Conservation (phyloP, 257 asterid species). For the Scutellaria baicalensis region DNA sequence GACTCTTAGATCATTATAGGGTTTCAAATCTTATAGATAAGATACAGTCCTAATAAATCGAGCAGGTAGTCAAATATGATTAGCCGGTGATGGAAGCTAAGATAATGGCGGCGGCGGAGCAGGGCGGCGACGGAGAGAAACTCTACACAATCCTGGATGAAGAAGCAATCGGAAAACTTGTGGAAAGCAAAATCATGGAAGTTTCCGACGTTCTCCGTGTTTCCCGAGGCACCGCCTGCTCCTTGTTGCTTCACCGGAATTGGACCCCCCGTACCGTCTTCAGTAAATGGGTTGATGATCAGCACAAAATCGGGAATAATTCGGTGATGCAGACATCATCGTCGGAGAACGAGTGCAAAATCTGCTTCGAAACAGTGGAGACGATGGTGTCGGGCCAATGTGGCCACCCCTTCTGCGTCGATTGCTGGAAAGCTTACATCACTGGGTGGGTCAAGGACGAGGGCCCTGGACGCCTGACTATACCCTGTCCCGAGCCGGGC, state of each 20-base stretch:
- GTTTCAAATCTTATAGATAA: too few relatives aligned
- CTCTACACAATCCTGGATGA: constrained; percentile 13
- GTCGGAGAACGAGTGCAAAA: not conserved
- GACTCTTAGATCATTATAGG: too few relatives aligned
- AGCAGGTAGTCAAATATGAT: too few relatives aligned
- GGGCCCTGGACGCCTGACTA: constrained; percentile 26
- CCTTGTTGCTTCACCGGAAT: constrained; percentile 2
- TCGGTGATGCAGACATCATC: not conserved
- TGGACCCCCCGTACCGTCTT: constrained; percentile 27
- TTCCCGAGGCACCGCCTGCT: constrained; percentile 11
- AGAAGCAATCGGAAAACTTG: constrained; percentile 3
- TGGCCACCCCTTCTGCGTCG: constrained; percentile 18
- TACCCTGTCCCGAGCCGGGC: constrained; percentile 29
- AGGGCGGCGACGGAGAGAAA: not conserved
- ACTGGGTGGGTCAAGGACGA: constrained; percentile 11
- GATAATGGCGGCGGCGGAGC: not conserved
- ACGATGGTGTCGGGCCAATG: constrained; percentile 3
- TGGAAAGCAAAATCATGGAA: constrained; percentile 6
- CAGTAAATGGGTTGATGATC: constrained; percentile 39
- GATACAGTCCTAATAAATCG: too few relatives aligned
- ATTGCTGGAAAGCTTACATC: constrained; percentile 20
- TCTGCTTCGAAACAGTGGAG: constrained; percentile 11
- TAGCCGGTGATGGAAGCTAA: too few relatives aligned
- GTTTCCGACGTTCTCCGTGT: constrained; percentile 11
- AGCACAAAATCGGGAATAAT: not conserved